Base-by-base conservation (phyloP, 2,329 filamentous ascomycete species). In the Atkinsonella texensis region DNA sequence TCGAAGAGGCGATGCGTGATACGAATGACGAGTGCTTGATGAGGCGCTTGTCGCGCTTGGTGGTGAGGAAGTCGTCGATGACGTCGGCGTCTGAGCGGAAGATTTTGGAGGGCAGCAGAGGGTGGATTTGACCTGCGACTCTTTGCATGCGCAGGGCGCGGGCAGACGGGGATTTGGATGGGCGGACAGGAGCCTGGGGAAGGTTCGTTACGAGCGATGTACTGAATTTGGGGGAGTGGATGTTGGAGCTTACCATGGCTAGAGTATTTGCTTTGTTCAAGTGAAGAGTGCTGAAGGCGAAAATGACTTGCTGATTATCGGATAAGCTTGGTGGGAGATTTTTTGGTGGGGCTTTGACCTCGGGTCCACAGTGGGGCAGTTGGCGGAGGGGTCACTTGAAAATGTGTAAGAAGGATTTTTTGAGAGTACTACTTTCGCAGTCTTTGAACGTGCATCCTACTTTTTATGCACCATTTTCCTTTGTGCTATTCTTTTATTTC, bases 11-110 rank as follows among this genome's bases (percentile, higher is more conserved):
- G 60, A 95, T 85, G 56, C 83, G 85, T 18, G 81, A 84, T 31
- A 95, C 74, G 57, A 97, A 89, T 13, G 83, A 71, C 0, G 85
- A 85, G 73, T 88, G 88, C 64, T 89, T 90, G 60, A 94, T 87
- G 35, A 76, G 72, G 23, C 84, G 85, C 72, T 91, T 95, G 72
- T 94, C 87, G 63, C 80, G 83, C 69, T 96, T 97, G 56, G 77
- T 82, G 51, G 81, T 77, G 54, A 81, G 72, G 68, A 91, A 90
- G 54, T 65, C 56, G 63, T 81, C 76, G 45, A 72, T 67, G 13
- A 76, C 73, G 46, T 70, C 63, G 58, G 77, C 74, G 59, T 75
- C 69, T 47, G 70, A 62, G 49, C 75, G 77, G 64, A 76, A 74
- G 12, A 73, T 70, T 60, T 74, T 76, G 63, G 72, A 68, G 48